phyloP scores from a whole-genome alignment of 495 filamentous ascomycete species.

The Lasiosphaeris hirsuta region DNA sequence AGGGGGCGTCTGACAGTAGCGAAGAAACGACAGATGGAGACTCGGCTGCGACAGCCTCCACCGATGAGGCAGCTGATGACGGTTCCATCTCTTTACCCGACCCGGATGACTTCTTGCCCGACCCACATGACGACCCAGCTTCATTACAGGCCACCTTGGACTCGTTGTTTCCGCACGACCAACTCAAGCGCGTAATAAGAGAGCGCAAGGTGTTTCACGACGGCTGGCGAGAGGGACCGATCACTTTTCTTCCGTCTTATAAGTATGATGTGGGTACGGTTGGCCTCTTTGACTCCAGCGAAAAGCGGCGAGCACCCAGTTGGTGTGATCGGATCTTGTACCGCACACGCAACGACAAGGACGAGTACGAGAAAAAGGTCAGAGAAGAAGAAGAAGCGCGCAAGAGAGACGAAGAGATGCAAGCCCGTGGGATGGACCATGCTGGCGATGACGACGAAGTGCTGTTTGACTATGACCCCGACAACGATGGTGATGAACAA shows the following conservation, averaged over 20 bases:
- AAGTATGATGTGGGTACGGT: constrained; percentile 97
- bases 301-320: constrained; percentile 86
- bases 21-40: constrained; percentile 33
- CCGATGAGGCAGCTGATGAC: constrained; percentile 30
- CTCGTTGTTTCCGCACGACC: constrained; percentile 86
- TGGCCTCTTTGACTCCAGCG: constrained; percentile 87
- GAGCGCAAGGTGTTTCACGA: constrained; percentile 77
- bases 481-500: constrained; percentile 57
- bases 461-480: constrained; percentile 86
- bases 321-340: constrained; percentile 98
- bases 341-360: constrained; percentile 66
- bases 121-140: constrained; percentile 51
- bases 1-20: constrained; percentile 30
- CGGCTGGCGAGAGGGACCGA: constrained; percentile 86
- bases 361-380: constrained; percentile 64
- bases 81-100: constrained; percentile 46
- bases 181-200: constrained; percentile 71
- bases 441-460: constrained; percentile 76
- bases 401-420: constrained; percentile 81
- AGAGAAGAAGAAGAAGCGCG: constrained; percentile 63
- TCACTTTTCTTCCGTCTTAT: constrained; percentile 88
- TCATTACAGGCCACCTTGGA: constrained; percentile 78
- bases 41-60: constrained; percentile 11
- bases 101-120: constrained; percentile 52
- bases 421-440: constrained; percentile 69